Percentiles rank a stretch among this genome's conserved stretches.
Conservation (phyloP, 2,329 filamentous ascomycete species). For the Raffaelea arxii region DNA sequence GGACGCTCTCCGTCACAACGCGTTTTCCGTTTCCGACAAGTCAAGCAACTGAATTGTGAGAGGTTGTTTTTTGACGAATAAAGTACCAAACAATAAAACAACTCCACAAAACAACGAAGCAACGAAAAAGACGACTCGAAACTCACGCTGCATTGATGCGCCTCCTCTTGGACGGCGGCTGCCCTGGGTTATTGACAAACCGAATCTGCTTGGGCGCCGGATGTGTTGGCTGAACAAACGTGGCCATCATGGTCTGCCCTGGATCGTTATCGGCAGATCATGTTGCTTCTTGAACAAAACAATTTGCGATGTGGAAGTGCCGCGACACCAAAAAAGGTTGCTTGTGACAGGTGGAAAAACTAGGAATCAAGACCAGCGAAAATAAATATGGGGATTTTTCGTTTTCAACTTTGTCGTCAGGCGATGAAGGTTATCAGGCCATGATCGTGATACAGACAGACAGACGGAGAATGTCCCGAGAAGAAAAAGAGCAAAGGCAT, state of each 20-base stretch:
- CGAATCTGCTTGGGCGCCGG: constrained; percentile 53
- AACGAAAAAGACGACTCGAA: constrained; percentile 1
- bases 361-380: neutral
- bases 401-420: neutral
- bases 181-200: constrained; percentile 75
- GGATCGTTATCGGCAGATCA: constrained; percentile 20
- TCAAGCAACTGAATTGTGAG: constrained; percentile 44
- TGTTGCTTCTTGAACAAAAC: constrained; percentile 17
- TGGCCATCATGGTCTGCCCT: constrained; percentile 29
- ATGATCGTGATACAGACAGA: neutral
- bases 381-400: neutral
- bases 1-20: constrained; percentile 66
- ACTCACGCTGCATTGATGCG: constrained; percentile 71
- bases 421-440: neutral
- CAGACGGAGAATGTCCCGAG: neutral
- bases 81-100: neutral
- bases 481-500: neutral
- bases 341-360: too few relatives aligned
- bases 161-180: constrained; percentile 68
- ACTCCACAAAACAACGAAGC: neutral
- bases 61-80: neutral
- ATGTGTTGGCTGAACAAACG: constrained; percentile 30
- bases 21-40: constrained; percentile 68
- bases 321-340: too few relatives aligned
- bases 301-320: neutral